A percentile compares a stretch with the other conserved stretches of the same genome.
Evolutionary conservation across 2,329 filamentous ascomycete genomes (phyloP).

Genomic region (Setomelanomma holmii): DNA sequence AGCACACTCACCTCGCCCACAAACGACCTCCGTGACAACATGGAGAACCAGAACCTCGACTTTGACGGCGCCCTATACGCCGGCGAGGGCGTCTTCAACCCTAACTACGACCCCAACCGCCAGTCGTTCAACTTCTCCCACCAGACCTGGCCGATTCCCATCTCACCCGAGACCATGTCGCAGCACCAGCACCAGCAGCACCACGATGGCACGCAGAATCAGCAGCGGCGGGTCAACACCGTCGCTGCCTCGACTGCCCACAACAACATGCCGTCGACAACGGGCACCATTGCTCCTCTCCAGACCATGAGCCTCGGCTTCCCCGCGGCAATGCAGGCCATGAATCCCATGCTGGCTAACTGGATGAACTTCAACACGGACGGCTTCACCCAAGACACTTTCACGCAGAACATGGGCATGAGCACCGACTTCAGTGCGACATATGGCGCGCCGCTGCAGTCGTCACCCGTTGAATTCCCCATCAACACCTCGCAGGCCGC

Average conservation of each 20-base stretch:
- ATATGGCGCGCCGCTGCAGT: conserved; percentile 52
- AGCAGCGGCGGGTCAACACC: conserved; percentile 37
- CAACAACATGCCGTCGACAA: conserved; percentile 29
- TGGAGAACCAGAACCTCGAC: conserved; percentile 53
- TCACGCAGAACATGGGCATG: conserved; percentile 36
- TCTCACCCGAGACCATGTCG: conserved; percentile 45
- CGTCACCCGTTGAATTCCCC: conserved; percentile 55
- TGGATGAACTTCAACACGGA: conserved; percentile 54
- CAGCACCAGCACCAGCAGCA: conserved; percentile 19
- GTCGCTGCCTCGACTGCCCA: conserved; percentile 32
- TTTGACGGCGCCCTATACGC: conserved; percentile 44
- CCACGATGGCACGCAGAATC: conserved; percentile 6
- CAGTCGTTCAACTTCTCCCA: conserved; percentile 37
- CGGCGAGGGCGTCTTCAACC: conserved; percentile 50
- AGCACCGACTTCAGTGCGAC: conserved; percentile 47
- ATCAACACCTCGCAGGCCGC: conserved; percentile 51
- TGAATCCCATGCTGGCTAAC: conserved; percentile 47
- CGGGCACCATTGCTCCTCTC: conserved; percentile 42
- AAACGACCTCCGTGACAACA: conserved; percentile 37
- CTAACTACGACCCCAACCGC: conserved; percentile 46
- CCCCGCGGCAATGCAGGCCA: conserved; percentile 40
- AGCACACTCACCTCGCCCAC: conserved; percentile 29
- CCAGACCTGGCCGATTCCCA: conserved; percentile 48
- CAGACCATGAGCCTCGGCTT: conserved; percentile 43
- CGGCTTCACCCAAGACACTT: conserved; percentile 38